A percentile compares a stretch with the other conserved stretches of the same genome.
These are phyloP conservation scores for Gossypium arboreum DNA, from an alignment of 345 rosid genomes.

Conservation along the genomic window DNA sequence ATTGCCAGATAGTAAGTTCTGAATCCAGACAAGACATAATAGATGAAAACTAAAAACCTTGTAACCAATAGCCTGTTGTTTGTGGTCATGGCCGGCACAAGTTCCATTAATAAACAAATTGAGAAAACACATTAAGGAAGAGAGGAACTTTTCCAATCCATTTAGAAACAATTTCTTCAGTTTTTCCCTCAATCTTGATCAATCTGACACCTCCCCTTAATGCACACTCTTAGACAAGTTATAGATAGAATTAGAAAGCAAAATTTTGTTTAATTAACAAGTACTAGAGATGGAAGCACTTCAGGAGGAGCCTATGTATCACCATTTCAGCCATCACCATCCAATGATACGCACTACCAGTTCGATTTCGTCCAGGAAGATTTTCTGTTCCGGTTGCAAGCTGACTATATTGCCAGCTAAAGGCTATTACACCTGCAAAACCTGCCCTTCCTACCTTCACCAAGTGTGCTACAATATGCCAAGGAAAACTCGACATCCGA, in stretches of 20 bases:
- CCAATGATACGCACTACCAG: conserved; percentile 15
- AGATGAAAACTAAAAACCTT: conserved; percentile 4
- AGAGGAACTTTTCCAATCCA: no score
- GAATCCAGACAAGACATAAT: not conserved
- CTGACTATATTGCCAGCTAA: conserved; percentile 29
- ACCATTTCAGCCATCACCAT: conserved; percentile 53
- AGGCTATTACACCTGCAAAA: conserved; percentile 36
- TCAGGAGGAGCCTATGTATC: not conserved
- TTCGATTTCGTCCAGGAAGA: not conserved
- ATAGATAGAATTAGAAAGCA: not conserved
- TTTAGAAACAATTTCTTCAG: no score
- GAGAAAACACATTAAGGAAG: no score
- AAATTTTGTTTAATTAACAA: not conserved
- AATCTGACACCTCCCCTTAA: not conserved
- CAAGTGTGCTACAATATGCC: conserved; percentile 40
- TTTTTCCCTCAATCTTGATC: not conserved
- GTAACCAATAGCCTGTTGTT: not conserved
- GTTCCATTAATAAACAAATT: not conserved
- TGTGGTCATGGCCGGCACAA: not conserved
- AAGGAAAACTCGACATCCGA: conserved; percentile 31
- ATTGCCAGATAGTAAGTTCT: not conserved
- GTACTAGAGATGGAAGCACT: not conserved
- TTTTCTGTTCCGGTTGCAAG: conserved; percentile 36
- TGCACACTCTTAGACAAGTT: not conserved
- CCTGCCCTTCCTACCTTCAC: conserved; percentile 43